Evolutionary conservation across 306 rosid genomes (phyloP).

Genomic region (Arachis hypogaea): DNA sequence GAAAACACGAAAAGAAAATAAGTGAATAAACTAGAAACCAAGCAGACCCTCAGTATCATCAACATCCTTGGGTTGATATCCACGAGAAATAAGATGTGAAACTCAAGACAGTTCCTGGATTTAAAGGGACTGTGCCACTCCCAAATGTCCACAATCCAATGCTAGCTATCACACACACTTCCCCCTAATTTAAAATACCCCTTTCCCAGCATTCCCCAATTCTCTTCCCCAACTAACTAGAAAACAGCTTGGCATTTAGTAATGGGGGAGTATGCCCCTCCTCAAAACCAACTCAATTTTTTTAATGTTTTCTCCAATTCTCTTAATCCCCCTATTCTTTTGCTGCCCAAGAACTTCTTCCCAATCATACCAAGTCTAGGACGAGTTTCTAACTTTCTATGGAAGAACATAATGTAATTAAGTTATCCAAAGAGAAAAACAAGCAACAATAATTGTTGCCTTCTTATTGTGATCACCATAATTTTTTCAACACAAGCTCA

Average conservation of each 20-base stretch:
- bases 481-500: constrained; percentile 26
- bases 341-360: neutral
- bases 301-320: neutral
- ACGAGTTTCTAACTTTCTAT: no score
- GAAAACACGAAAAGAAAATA: no score
- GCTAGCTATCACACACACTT: neutral
- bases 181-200: neutral
- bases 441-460: neutral
- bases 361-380: neutral
- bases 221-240: neutral
- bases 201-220: neutral
- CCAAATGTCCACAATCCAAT: neutral
- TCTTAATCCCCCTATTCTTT: neutral
- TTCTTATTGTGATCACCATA: constrained; percentile 31
- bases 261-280: neutral
- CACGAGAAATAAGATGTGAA: neutral
- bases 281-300: neutral
- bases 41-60: no score
- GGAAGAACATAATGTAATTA: neutral
- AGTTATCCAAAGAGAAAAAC: neutral
- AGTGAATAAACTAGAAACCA: neutral
- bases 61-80: neutral
- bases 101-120: neutral
- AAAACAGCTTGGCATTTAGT: neutral
- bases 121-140: neutral